phyloP scores from a whole-genome alignment of 1,284 basidiomycete genomes.

The Leccinum griseonigrum region DNA sequence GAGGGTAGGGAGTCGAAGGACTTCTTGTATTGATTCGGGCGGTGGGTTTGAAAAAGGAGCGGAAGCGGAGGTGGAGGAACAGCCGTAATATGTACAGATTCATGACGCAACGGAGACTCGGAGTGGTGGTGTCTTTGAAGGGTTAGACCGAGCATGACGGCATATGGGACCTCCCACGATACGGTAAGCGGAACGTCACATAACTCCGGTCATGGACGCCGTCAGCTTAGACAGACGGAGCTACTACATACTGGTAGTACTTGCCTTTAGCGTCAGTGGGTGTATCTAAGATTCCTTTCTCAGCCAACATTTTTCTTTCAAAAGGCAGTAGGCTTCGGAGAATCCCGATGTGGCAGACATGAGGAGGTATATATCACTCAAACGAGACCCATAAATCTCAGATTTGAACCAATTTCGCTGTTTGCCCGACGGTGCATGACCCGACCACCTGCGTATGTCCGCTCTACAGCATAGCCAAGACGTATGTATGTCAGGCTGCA shows the following conservation, averaged over 20 bases:
- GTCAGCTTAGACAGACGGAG: conserved; percentile 8
- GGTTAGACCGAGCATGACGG: conserved; percentile 31
- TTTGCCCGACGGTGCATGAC: conserved; percentile 14
- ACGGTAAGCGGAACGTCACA: conserved; percentile 14
- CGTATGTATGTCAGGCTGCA: background rate
- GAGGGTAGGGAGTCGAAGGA: conserved; percentile 25
- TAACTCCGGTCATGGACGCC: conserved; percentile 21
- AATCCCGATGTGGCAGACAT: conserved; percentile 21
- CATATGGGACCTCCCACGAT: conserved; percentile 29
- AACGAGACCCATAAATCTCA: conserved; percentile 29
- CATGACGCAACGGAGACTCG: conserved; percentile 30
- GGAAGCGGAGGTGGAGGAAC: conserved; percentile 16
- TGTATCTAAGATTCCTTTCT: conserved; percentile 11
- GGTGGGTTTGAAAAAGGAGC: conserved; percentile 30
- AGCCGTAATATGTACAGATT: conserved; percentile 26
- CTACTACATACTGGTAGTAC: background rate
- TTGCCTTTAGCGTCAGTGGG: background rate
- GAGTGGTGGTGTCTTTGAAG: conserved; percentile 15
- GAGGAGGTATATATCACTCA: conserved; percentile 12
- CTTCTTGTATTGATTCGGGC: conserved; percentile 35
- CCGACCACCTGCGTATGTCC: conserved; percentile 8
- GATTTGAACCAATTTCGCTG: conserved; percentile 24
- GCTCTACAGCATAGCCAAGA: conserved; percentile 10
- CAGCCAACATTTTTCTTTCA: background rate
- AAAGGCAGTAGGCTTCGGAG: conserved; percentile 20